Evolutionary conservation across 352 stramenopile species (phyloP).

Genomic region (Phytophthora sp.): DNA sequence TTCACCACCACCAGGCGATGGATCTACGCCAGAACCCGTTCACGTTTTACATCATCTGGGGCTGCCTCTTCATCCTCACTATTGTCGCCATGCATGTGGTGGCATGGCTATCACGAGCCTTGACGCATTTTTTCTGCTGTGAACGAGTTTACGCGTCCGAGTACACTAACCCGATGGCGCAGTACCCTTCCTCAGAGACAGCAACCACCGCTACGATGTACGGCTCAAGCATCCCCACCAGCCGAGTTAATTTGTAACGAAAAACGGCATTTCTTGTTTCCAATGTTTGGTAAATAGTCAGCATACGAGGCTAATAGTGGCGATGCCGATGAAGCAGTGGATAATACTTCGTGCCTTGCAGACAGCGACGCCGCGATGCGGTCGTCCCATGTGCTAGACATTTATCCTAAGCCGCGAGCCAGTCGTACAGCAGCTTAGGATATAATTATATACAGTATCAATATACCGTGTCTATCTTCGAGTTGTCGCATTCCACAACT

Average conservation of each 20-base stretch:
- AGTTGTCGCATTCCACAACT: conserved; percentile 27
- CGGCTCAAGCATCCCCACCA: conserved; percentile 17
- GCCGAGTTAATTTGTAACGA: conserved; percentile 8
- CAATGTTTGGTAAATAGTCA: neutral
- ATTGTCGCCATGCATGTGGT: conserved; percentile 64
- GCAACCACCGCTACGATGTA: conserved; percentile 23
- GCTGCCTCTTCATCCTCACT: conserved; percentile 59
- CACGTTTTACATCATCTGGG: conserved; percentile 45
- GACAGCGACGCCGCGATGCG: conserved; percentile 4
- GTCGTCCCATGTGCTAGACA: too few species aligned
- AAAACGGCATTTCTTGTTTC: neutral
- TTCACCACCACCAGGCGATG: conserved; percentile 39
- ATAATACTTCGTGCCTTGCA: neutral
- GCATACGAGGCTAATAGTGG: too few species aligned
- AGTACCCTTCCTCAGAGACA: conserved; percentile 36
- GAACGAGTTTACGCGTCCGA: conserved; percentile 63
- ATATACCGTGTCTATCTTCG: conserved; percentile 8
- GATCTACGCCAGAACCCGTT: conserved; percentile 45
- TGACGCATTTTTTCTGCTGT: conserved; percentile 72
- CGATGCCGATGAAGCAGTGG: neutral
- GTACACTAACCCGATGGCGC: conserved; percentile 45
- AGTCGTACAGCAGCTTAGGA: conserved; percentile 11
- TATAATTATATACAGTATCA: conserved; percentile 20
- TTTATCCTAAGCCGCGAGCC: conserved; percentile 11
- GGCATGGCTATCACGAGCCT: conserved; percentile 46